Base-by-base conservation (phyloP, 225 moss, liverwort and hornwort genomes). In the Lunularia cruciata region DNA sequence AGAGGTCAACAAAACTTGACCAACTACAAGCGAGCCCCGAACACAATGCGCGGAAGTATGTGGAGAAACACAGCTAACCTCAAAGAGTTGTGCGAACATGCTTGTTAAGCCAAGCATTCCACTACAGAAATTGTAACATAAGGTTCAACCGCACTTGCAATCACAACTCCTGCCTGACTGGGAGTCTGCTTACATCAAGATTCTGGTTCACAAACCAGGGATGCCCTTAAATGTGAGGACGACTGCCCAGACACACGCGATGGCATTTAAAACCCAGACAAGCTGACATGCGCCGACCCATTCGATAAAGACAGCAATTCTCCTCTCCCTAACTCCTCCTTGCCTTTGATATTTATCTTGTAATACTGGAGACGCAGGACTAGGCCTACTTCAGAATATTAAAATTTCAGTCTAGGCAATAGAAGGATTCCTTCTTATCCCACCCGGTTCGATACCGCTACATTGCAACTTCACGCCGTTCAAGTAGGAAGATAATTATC, bases 71-170 rank as follows among this genome's bases (percentile, higher is more conserved):
- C 56, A 57, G 74, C 73, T 75, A 72, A 79, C 79, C 75, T 75
- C 70, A 62, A 79, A 74, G 40, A 74, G 75, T 71, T 79, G 75
- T 56, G 75, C 79, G 71, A 75, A 79, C 74, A 79, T 75, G 79
- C 75, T 75, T 75, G 79, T 72, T 48, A 79, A 63, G 47, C 72
- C 78, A 74, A 79, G 71, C 79, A 75, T 72, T 75, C 67, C 79
- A 74, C 65, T 74, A 79, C 52, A 79, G 30, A 51, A 39, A 71
- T 66, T 75, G 66, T 32, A 67, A 74, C 60, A 69, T 70, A 70
- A 67, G 59, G 54, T 60, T 74, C 71, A 66, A 65, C 65, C 70
- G 65, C 79, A 70, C 70, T 79, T 79, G 74, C 74, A 67, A 38
- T 72, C 60, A 67, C 67, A 77, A 72, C 62, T 61, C 72, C 67